Evolutionary conservation across 441 rosid genomes (phyloP).

Genomic region (Gossypium schwendimanii): DNA sequence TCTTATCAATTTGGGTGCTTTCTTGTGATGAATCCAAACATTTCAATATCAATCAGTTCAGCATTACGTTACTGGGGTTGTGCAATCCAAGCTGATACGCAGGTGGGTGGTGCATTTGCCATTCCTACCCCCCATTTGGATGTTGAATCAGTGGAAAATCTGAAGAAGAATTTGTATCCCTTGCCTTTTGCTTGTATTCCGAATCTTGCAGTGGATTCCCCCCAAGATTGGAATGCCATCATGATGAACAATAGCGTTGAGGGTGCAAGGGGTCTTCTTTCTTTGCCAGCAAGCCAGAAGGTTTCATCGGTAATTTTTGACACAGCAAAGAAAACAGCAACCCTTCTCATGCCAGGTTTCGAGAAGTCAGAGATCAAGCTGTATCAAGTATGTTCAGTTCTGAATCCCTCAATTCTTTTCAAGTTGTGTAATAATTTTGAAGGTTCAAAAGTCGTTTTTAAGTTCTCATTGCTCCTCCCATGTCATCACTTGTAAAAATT

Average conservation of each 20-base stretch:
- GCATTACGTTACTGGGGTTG: constrained; percentile 83
- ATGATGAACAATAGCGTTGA: constrained; percentile 31
- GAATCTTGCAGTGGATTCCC: constrained; percentile 25
- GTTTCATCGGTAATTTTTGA: constrained; percentile 52
- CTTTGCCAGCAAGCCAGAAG: constrained; percentile 23
- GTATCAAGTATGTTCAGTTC: constrained; percentile 52
- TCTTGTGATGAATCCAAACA: constrained; percentile 67
- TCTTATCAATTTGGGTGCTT: constrained; percentile 51
- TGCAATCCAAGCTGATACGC: constrained; percentile 71
- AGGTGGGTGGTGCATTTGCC: constrained; percentile 63
- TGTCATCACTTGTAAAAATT: neutral
- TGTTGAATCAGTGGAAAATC: constrained; percentile 23
- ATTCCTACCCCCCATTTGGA: constrained; percentile 26
- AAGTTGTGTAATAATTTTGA: too few relatives aligned
- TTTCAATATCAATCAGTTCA: constrained; percentile 46
- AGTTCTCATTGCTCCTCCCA: neutral
- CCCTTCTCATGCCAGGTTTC: constrained; percentile 85
- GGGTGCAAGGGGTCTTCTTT: constrained; percentile 44
- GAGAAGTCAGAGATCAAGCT: constrained; percentile 89
- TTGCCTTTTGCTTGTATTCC: constrained; percentile 59
- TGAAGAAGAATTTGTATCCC: constrained; percentile 46
- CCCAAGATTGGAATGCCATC: constrained; percentile 56
- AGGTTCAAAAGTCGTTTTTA: neutral
- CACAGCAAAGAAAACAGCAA: constrained; percentile 43
- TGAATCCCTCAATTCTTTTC: neutral